Conservation (phyloP, 345 rosid species). For the Eucalyptus marginata region DNA sequence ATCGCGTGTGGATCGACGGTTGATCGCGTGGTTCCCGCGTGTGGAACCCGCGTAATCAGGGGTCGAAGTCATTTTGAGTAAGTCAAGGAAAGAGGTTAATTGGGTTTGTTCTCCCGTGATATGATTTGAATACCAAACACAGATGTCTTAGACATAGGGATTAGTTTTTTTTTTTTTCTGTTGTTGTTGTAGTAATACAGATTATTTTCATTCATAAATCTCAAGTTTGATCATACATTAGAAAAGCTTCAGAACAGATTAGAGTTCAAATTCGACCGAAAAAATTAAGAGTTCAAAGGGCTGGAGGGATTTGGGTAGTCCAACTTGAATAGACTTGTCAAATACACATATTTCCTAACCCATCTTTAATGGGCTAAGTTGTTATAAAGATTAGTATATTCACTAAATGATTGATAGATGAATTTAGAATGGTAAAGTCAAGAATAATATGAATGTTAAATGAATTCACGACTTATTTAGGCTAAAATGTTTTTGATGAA, state of each 20-base stretch:
- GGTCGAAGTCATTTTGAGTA: not conserved
- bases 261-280: not conserved
- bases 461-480: not conserved
- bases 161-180: not conserved
- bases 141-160: not conserved
- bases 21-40: not conserved
- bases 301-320: not conserved
- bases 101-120: not conserved
- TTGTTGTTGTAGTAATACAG: not conserved
- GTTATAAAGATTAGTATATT: too few species aligned
- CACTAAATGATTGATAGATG: too few species aligned
- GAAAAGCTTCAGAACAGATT: not conserved
- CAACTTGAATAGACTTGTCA: not conserved
- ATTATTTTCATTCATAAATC: not conserved
- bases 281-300: not conserved
- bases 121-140: not conserved
- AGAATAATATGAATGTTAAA: not conserved
- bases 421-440: too few species aligned
- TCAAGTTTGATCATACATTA: not conserved
- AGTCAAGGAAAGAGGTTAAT: not conserved
- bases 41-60: not conserved
- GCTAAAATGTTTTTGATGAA: not conserved
- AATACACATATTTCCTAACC: not conserved
- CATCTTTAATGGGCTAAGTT: not conserved
- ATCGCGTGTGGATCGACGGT: not conserved